Conservation (phyloP, 352 stramenopile species). For the Phytophthora meadii region DNA sequence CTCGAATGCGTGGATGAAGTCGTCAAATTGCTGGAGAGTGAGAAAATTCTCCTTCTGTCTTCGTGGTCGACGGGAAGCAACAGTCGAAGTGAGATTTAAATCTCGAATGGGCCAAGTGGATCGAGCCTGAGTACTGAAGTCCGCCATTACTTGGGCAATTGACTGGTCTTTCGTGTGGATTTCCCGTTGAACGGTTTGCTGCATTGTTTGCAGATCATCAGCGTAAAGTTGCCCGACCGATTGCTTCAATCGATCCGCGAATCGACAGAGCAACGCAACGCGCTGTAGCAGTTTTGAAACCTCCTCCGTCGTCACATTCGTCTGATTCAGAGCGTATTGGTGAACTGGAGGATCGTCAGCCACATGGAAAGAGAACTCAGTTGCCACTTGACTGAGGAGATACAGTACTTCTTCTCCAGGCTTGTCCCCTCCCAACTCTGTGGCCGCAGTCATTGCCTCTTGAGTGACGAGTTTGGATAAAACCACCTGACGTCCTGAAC, state of each 20-base stretch:
- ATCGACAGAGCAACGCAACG: slow-evolving; percentile 43
- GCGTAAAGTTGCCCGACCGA: slow-evolving; percentile 32
- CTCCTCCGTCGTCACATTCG: slow-evolving; percentile 31
- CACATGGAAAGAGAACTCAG: slow-evolving; percentile 42
- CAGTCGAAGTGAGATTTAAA: slow-evolving; percentile 3
- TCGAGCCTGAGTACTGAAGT: slow-evolving; percentile 16
- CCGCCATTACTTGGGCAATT: slow-evolving; percentile 33
- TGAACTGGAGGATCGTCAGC: slow-evolving; percentile 11
- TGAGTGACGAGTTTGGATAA: slow-evolving; percentile 24
- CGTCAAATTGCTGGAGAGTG: slow-evolving; percentile 30
- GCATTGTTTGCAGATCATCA: slow-evolving; percentile 26
- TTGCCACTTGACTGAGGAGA: slow-evolving; percentile 45
- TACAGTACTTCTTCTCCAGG: slow-evolving; percentile 43
- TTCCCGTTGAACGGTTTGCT: slow-evolving; percentile 38
- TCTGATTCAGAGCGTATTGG: slow-evolving; percentile 37
- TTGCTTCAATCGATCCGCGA: slow-evolving; percentile 40
- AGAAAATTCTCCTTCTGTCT: slow-evolving; percentile 32
- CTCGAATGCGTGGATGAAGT: slow-evolving; percentile 18
- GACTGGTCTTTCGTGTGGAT: slow-evolving; percentile 41
- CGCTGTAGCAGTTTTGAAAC: slow-evolving; percentile 39
- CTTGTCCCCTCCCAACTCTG: slow-evolving; percentile 29
- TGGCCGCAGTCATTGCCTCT: slow-evolving; percentile 39
- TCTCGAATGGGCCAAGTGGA: slow-evolving; percentile 31
- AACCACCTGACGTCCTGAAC: slow-evolving; percentile 29
- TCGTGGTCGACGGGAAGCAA: slow-evolving; percentile 18